These are phyloP conservation scores for Amaranthus palmeri DNA, from an alignment of 148 eudicot species.

Conservation along the genomic window DNA sequence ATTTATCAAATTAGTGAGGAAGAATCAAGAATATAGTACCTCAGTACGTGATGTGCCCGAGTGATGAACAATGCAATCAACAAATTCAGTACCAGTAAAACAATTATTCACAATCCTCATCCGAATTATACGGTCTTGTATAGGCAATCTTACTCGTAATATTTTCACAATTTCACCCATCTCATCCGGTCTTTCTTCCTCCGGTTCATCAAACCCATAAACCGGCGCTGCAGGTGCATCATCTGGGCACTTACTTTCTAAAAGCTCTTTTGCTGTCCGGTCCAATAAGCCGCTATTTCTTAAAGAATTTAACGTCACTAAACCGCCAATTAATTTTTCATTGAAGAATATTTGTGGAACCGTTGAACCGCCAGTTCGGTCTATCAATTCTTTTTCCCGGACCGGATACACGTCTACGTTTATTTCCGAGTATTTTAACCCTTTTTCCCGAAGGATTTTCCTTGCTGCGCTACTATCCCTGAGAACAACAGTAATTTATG, in stretches of 20 bases:
- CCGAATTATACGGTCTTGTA: conserved; percentile 70
- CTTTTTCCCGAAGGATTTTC: conserved; percentile 51
- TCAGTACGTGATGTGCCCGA: conserved; percentile 44
- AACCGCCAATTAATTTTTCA: conserved; percentile 75
- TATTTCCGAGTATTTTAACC: conserved; percentile 63
- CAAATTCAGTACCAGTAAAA: conserved; percentile 66
- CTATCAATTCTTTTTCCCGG: conserved; percentile 58
- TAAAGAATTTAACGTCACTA: conserved; percentile 74
- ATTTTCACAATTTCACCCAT: conserved; percentile 53
- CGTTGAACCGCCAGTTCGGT: conserved; percentile 48
- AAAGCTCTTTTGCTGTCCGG: conserved; percentile 50
- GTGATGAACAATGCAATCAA: conserved; percentile 47
- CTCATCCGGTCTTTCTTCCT: conserved; percentile 57
- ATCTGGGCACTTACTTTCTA: conserved; percentile 62
- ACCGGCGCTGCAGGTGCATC: conserved; percentile 71
- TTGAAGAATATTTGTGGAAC: conserved; percentile 92
- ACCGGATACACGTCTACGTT: conserved; percentile 75
- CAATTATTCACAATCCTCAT: conserved; percentile 78
- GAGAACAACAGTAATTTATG: neutral
- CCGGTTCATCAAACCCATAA: conserved; percentile 80
- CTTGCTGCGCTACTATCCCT: conserved; percentile 74
- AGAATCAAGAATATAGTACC: conserved; percentile 33
- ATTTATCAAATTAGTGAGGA: neutral
- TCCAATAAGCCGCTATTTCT: conserved; percentile 64
- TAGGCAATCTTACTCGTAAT: conserved; percentile 64